Conservation (phyloP, 257 asterid genomes). For the Coffea canephora region DNA sequence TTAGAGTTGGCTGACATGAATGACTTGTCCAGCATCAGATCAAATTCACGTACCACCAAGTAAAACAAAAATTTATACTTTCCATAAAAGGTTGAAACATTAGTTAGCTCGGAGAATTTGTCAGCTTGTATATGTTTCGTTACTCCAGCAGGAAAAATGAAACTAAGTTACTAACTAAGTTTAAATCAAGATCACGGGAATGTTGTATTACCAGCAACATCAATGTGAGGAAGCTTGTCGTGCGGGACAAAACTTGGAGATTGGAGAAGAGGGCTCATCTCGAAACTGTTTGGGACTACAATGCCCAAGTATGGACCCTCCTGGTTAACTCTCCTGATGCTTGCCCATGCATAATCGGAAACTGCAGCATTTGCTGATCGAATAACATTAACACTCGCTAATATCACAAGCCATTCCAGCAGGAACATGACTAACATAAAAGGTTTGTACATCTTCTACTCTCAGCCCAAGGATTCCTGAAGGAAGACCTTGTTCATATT, state of each 20-base stretch:
- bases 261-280: conserved; percentile 28
- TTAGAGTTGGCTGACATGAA: too few relatives aligned
- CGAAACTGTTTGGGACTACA: conserved; percentile 23
- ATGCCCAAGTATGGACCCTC: conserved; percentile 27
- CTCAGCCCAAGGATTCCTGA: not conserved
- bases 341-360: conserved; percentile 5
- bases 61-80: too few relatives aligned
- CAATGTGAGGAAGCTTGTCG: conserved; percentile 15
- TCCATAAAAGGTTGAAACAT: too few relatives aligned
- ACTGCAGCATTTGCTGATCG: conserved; percentile 11
- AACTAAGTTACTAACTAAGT: not conserved
- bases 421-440: not conserved
- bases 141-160: too few relatives aligned
- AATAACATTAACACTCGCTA: not conserved
- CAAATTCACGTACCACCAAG: not conserved
- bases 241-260: conserved; percentile 23
- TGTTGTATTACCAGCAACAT: conserved; percentile 24
- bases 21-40: too few relatives aligned
- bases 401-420: conserved; percentile 13
- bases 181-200: not conserved
- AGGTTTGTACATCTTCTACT: not conserved
- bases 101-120: too few relatives aligned
- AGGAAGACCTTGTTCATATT: not conserved
- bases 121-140: too few relatives aligned
- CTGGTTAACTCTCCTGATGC: conserved; percentile 13